These are phyloP conservation scores for Phytophthora chlamydospora DNA, from an alignment of 352 stramenopile species.

Conservation along the genomic window DNA sequence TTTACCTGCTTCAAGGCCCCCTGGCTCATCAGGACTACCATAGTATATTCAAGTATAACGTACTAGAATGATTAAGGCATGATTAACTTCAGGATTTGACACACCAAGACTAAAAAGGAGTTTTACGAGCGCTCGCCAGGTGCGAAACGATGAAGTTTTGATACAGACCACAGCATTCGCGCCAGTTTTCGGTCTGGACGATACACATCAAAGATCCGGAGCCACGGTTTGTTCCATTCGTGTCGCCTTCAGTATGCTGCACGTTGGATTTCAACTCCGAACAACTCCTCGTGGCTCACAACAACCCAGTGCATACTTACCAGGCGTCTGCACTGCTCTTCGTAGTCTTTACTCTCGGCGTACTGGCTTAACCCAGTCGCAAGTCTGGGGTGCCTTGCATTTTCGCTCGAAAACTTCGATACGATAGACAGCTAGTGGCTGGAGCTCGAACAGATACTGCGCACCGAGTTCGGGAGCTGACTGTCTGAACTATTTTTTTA, in stretches of 20 bases:
- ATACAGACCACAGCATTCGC: background rate
- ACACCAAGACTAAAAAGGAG: constrained; percentile 3
- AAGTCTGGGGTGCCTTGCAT: constrained; percentile 1
- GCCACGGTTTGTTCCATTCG: too few species aligned
- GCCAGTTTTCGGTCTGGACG: background rate
- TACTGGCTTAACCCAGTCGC: background rate
- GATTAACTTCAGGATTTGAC: too few species aligned
- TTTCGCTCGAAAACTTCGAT: constrained; percentile 5
- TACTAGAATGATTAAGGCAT: background rate
- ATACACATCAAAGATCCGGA: background rate
- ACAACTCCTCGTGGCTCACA: too few species aligned
- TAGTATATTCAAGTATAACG: constrained; percentile 5
- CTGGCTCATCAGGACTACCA: constrained; percentile 1
- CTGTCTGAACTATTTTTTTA: constrained; percentile 4
- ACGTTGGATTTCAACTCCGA: too few species aligned
- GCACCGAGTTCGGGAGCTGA: background rate
- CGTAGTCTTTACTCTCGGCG: background rate
- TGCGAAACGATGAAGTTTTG: constrained; percentile 1
- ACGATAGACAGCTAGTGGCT: constrained; percentile 3
- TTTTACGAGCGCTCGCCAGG: constrained; percentile 7
- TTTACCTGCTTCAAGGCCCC: constrained; percentile 1
- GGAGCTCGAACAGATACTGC: constrained; percentile 4
- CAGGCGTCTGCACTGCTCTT: too few species aligned
- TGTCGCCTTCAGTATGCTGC: too few species aligned
- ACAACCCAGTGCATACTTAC: too few species aligned